A percentile compares a stretch with the other conserved stretches of the same genome.
These are phyloP conservation scores for Mycena vulgaris DNA, from an alignment of 768 basidiomycete species.

Conservation along the genomic window DNA sequence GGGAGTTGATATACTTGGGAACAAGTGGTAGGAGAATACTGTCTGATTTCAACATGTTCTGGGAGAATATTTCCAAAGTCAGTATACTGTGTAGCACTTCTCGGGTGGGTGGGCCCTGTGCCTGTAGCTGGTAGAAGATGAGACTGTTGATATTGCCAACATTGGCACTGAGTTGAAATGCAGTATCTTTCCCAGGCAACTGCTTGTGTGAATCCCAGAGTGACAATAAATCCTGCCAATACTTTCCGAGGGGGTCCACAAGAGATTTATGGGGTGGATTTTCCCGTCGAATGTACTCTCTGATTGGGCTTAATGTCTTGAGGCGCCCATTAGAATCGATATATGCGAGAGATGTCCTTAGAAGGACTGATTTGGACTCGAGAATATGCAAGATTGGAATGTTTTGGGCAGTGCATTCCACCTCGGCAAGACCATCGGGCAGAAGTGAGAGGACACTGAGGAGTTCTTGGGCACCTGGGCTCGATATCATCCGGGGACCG, in stretches of 20 bases:
- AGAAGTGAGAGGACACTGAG: background rate
- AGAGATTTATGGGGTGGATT: background rate
- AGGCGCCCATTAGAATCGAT: background rate
- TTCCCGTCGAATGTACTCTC: background rate
- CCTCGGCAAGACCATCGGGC: background rate
- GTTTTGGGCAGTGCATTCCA: background rate
- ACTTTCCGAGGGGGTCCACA: background rate
- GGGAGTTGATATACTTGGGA: background rate
- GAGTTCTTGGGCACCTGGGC: background rate
- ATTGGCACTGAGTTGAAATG: background rate
- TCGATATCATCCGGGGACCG: background rate
- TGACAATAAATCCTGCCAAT: background rate
- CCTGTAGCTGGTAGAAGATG: background rate
- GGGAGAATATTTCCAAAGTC: constrained; percentile 7
- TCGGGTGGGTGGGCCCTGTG: background rate
- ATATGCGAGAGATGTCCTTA: background rate
- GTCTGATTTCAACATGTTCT: constrained; percentile 1
- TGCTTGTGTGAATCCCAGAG: background rate
- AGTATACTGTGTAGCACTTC: constrained; percentile 2
- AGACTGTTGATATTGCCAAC: constrained; percentile 2
- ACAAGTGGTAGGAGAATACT: background rate
- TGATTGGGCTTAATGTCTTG: too few species aligned
- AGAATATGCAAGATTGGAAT: too few species aligned
- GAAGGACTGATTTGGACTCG: background rate
- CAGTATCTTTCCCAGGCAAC: background rate